phyloP scores from a whole-genome alignment of 1,284 basidiomycete species.

The Apiotrichum laibachii region DNA sequence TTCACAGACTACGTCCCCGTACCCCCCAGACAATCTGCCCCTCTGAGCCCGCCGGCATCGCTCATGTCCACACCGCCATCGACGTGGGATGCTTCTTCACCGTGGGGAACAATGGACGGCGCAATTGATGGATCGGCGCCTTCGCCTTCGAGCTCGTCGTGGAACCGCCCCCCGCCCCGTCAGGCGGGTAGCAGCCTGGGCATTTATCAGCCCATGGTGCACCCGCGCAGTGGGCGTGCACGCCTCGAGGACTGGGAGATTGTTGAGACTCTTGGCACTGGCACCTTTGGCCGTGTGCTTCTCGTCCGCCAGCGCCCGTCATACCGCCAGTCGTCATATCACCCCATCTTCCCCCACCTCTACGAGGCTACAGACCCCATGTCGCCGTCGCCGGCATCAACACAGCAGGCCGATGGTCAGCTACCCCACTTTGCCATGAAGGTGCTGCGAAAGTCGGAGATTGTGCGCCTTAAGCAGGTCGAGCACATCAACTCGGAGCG shows the following conservation, averaged over 20 bases:
- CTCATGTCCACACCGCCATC: constrained; percentile 40
- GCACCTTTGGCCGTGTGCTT: constrained; percentile 52
- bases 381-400: constrained; percentile 40
- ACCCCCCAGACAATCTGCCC: constrained; percentile 21
- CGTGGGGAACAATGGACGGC: constrained; percentile 30
- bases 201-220: constrained; percentile 7
- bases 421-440: constrained; percentile 56
- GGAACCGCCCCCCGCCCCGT: constrained; percentile 4
- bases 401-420: constrained; percentile 45
- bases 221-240: constrained; percentile 27
- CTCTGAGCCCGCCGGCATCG: constrained; percentile 42
- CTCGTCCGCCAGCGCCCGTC: constrained; percentile 50
- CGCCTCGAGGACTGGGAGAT: constrained; percentile 50
- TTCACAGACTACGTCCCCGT: constrained; percentile 20
- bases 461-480: constrained; percentile 58
- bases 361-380: constrained; percentile 42
- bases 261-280: constrained; percentile 52
- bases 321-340: constrained; percentile 48
- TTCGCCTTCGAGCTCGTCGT: constrained; percentile 9
- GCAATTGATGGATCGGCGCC: constrained; percentile 12
- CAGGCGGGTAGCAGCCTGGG: neutral
- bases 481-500: constrained; percentile 59
- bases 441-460: constrained; percentile 56
- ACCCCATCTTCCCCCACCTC: constrained; percentile 52
- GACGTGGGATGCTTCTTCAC: constrained; percentile 31